These are phyloP conservation scores for Lineolata rhizophorae DNA, from an alignment of 495 filamentous ascomycete genomes.

Conservation along the genomic window DNA sequence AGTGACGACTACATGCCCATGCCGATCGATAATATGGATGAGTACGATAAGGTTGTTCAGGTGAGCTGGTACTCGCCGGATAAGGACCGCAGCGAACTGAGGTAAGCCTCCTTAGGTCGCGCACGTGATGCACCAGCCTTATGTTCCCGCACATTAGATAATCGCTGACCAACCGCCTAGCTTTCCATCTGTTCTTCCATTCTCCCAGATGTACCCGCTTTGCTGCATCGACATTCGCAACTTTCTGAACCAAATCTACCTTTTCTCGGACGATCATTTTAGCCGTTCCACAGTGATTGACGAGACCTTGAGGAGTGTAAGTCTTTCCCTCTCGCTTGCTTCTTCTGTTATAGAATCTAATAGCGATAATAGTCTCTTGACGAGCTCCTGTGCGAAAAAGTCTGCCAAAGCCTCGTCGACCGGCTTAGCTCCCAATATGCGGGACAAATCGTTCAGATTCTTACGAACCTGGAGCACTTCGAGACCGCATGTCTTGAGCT, in stretches of 20 bases:
- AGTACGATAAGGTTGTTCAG: conserved; percentile 84
- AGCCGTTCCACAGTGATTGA: conserved; percentile 70
- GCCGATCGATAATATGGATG: conserved; percentile 71
- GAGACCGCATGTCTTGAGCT: conserved; percentile 78
- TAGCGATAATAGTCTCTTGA: conserved; percentile 39
- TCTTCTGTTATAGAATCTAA: too few relatives aligned
- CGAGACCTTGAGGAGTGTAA: conserved; percentile 57
- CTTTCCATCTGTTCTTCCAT: conserved; percentile 80
- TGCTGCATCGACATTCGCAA: conserved; percentile 96
- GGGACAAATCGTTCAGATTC: conserved; percentile 92
- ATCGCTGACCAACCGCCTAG: conserved; percentile 21
- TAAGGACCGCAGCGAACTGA: conserved; percentile 48
- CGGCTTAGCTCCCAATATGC: conserved; percentile 79
- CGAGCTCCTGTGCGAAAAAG: conserved; percentile 68
- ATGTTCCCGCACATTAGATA: too few relatives aligned
- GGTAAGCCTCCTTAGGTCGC: conserved; percentile 30
- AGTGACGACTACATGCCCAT: conserved; percentile 99
- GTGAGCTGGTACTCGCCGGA: conserved; percentile 86
- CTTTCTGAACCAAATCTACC: conserved; percentile 89
- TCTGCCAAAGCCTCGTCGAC: conserved; percentile 76
- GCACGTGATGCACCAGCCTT: too few relatives aligned
- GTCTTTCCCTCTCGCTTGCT: conserved; percentile 4
- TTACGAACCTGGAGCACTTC: conserved; percentile 95
- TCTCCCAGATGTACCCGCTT: conserved; percentile 96
- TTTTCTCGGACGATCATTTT: conserved; percentile 88